Percentiles rank a stretch among this genome's conserved stretches.
Evolutionary conservation across 257 asterid genomes (phyloP).

Genomic region (Solanum sejunctum): DNA sequence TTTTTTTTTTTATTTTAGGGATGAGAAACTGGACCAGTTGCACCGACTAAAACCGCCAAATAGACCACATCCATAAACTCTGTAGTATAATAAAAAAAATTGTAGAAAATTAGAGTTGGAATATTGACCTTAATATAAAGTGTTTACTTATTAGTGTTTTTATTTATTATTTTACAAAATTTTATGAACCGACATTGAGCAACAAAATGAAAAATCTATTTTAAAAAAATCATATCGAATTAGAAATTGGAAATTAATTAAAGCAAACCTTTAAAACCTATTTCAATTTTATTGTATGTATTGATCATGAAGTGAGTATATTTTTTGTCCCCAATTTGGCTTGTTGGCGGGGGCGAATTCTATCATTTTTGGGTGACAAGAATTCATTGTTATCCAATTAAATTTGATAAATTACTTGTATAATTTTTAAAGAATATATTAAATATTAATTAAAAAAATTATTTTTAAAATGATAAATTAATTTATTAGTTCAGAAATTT

Average conservation of each 20-base stretch:
- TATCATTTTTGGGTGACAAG: too few relatives aligned
- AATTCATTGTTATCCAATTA: too few relatives aligned
- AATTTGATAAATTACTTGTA: too few relatives aligned
- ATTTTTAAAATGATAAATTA: too few relatives aligned
- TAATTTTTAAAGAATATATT: too few relatives aligned
- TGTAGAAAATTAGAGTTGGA: not conserved
- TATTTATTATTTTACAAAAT: not conserved
- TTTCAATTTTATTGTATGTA: not conserved
- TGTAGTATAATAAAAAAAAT: not conserved
- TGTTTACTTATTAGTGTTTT: not conserved
- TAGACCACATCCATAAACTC: not conserved
- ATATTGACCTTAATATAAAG: not conserved
- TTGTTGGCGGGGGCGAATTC: not conserved
- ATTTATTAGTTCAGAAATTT: too few relatives aligned
- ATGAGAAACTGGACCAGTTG: not conserved
- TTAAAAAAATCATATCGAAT: not conserved
- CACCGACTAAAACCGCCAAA: not conserved
- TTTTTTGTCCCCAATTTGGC: not conserved
- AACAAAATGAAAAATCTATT: not conserved
- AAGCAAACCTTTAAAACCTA: not conserved
- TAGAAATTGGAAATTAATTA: not conserved
- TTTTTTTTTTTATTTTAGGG: not conserved
- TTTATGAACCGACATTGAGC: not conserved
- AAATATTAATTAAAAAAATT: too few relatives aligned
- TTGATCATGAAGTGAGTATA: not conserved